Evolutionary conservation across 2,329 filamentous ascomycete genomes (phyloP).

Genomic region (Apiospora pterosperma): DNA sequence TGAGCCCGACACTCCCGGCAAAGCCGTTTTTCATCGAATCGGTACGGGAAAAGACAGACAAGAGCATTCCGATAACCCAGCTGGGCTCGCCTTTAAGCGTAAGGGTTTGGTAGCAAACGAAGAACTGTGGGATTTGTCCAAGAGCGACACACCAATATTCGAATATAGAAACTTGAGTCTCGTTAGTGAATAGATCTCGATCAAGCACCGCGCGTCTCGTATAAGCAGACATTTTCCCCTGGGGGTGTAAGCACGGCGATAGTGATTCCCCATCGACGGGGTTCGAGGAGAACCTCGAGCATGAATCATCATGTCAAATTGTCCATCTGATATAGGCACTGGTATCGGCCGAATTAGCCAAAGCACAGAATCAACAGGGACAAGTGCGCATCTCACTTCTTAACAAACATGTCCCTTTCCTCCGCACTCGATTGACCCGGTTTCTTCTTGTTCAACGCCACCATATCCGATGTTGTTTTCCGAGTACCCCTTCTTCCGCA

Average conservation of each 20-base stretch:
- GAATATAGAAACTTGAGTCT: background rate
- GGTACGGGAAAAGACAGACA: background rate
- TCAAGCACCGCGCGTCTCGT: background rate
- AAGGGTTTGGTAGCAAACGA: background rate
- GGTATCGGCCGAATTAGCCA: background rate
- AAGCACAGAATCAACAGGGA: background rate
- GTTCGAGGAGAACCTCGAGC: background rate
- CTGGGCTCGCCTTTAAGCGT: background rate
- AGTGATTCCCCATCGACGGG: background rate
- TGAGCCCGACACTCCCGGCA: background rate
- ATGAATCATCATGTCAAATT: conserved; percentile 5
- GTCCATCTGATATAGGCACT: conserved; percentile 8
- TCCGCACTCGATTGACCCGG: background rate
- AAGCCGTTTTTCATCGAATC: background rate
- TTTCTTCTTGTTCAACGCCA: background rate
- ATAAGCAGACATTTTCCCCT: background rate
- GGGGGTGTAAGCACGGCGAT: background rate
- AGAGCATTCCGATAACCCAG: background rate
- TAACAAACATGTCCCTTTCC: conserved; percentile 5
- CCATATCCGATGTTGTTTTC: background rate
- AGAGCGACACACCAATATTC: background rate
- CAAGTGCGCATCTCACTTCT: conserved; percentile 5
- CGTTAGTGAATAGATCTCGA: background rate
- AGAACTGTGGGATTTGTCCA: background rate
- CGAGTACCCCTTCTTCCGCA: background rate